Evolutionary conservation across 179 eudicot genomes (phyloP), one percentile per base, ranked within the genome.

Genomic region (Gypsophila paniculata): DNA sequence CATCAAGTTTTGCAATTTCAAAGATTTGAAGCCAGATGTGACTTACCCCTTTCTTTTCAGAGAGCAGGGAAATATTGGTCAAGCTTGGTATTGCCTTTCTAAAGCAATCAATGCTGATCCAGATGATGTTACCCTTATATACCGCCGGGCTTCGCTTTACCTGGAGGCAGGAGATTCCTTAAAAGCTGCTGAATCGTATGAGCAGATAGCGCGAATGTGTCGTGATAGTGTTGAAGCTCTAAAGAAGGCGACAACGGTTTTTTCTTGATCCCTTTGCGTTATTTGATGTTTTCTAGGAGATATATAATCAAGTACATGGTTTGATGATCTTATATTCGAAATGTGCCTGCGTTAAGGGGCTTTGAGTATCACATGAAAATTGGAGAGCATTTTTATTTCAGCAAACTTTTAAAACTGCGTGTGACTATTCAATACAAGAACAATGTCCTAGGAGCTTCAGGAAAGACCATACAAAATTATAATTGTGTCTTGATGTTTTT

Each of bases 41-140:
- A 70, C 14, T 25, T 51, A 29, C 18, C 26, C 42, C 18, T 57
- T 57, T 4, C 34, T 17, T 49, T 36, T 72, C 88, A 93, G 98
- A 82, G 91, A 93, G 78, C 85, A 78, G 75, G 93, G 86, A 58
- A 76, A 91, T 80, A 78, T 68, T 34, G 87, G 77, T 58, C 96
- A 85, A 76, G 91, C 96, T 15, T 80, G 85, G 82, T 83, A 82
- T 69, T 89, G 93, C 78, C 91, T 93, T 63, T 67, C 78, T 17
- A 91, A 88, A 81, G 98, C 98, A 63, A 91, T 93, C 74, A 80
- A 72, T 69, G 91, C 96, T 70, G 95, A 93, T 80, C 97, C 96
- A 54, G 75, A 68, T 69, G 93, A 93, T 81, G 72, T 83, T 67
- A 72, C 79, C 68, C 97, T 91, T 48, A 80, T 74, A 72, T 76